Percentiles rank a stretch among this genome's conserved stretches.
These are phyloP conservation scores for Casaregolazyma lundiana DNA, from an alignment of 1,139 yeast species.

Conservation along the genomic window DNA sequence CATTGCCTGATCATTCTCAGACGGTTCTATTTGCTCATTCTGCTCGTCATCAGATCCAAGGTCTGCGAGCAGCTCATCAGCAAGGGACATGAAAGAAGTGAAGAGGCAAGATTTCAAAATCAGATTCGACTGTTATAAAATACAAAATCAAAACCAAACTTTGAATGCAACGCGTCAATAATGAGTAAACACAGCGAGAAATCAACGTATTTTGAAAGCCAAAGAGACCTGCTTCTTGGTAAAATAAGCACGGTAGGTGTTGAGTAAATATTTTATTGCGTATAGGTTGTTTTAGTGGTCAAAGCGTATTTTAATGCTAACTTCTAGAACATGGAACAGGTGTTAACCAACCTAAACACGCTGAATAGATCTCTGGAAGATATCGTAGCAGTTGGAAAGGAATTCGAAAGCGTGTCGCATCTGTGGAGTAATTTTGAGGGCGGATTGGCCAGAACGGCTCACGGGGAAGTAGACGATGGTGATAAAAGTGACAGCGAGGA, in stretches of 20 bases:
- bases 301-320: too few species aligned
- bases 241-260: constrained; percentile 35
- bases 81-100: constrained; percentile 28
- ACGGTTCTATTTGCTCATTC: constrained; percentile 8
- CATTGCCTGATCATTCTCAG: constrained; percentile 11
- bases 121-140: neutral
- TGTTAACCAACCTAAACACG: constrained; percentile 45
- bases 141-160: neutral
- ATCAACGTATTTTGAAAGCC: constrained; percentile 39
- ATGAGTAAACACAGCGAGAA: constrained; percentile 10
- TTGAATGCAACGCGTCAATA: neutral
- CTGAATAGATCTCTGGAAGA: constrained; percentile 49
- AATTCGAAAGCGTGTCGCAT: constrained; percentile 47
- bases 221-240: constrained; percentile 40
- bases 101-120: neutral
- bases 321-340: constrained; percentile 45
- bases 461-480: neutral
- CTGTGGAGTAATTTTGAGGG: constrained; percentile 48
- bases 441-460: constrained; percentile 4
- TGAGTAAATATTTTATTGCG: neutral
- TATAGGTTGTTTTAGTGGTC: neutral
- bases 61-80: constrained; percentile 38
- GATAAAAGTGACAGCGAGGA: neutral
- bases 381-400: constrained; percentile 50
- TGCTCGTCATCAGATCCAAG: constrained; percentile 30